Percentiles rank a stretch among this genome's conserved stretches.
Evolutionary conservation across 805 yeast genomes (phyloP).

Genomic region (Ogataea neopini): DNA sequence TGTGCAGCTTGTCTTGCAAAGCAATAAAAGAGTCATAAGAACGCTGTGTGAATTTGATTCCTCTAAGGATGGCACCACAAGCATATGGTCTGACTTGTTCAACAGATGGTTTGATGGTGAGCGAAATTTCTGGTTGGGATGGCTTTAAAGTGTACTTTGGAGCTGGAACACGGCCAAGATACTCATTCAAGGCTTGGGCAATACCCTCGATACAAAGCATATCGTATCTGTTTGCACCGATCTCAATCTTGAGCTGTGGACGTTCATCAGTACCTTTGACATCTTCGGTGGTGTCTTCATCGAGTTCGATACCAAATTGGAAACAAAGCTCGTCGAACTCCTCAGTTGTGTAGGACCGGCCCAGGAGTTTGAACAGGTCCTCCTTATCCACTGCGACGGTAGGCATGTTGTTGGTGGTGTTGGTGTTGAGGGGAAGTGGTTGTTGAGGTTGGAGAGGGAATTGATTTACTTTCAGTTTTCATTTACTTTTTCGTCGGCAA

Average conservation of each 20-base stretch:
- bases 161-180: constrained; percentile 64
- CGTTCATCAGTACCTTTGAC: constrained; percentile 74
- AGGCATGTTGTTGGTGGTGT: constrained; percentile 65
- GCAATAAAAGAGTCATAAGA: constrained; percentile 93
- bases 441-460: not conserved
- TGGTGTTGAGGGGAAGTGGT: not conserved
- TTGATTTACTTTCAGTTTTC: not conserved
- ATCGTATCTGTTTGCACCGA: constrained; percentile 98
- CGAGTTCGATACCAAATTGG: constrained; percentile 96
- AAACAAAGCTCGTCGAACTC: constrained; percentile 97
- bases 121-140: constrained; percentile 56
- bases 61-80: constrained; percentile 90
- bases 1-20: constrained; percentile 92
- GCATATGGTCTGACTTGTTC: constrained; percentile 84
- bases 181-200: constrained; percentile 91
- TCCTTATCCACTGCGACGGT: constrained; percentile 94
- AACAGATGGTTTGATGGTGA: constrained; percentile 78
- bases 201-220: constrained; percentile 98
- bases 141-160: constrained; percentile 69
- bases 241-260: constrained; percentile 95
- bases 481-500: not conserved
- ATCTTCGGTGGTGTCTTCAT: constrained; percentile 90
- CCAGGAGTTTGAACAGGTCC: constrained; percentile 83
- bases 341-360: constrained; percentile 66
- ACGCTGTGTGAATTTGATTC: constrained; percentile 77